These are phyloP conservation scores for Pichia norvegensis DNA, from an alignment of 1,139 yeast species.

Conservation along the genomic window DNA sequence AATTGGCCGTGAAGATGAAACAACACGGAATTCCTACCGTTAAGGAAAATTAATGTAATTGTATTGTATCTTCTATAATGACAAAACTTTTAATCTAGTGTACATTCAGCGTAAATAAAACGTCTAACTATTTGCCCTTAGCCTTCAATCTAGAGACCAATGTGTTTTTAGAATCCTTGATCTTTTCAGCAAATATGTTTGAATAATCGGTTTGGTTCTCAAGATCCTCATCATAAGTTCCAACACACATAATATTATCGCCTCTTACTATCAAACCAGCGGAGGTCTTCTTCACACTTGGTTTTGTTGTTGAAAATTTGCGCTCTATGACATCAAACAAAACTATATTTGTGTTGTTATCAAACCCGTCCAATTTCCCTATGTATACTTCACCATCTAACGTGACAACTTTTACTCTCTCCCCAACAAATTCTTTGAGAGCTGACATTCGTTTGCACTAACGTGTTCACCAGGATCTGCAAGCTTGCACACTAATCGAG, in stretches of 20 bases:
- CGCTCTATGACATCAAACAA: slow-evolving; percentile 55
- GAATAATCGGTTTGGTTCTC: slow-evolving; percentile 52
- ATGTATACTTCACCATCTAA: slow-evolving; percentile 67
- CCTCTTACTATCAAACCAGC: slow-evolving; percentile 75
- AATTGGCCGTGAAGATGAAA: slow-evolving; percentile 76
- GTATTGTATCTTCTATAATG: background rate
- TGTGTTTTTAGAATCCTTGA: slow-evolving; percentile 32
- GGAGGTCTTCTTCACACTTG: slow-evolving; percentile 45
- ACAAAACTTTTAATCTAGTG: background rate
- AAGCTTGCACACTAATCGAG: no score
- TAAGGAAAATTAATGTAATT: slow-evolving; percentile 2
- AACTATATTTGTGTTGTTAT: slow-evolving; percentile 69
- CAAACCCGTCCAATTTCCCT: slow-evolving; percentile 75
- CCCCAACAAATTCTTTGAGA: slow-evolving; percentile 29
- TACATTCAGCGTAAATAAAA: background rate
- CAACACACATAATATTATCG: slow-evolving; percentile 58
- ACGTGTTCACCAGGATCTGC: background rate
- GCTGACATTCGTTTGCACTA: slow-evolving; percentile 6
- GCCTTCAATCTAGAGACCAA: background rate
- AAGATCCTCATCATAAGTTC: slow-evolving; percentile 59
- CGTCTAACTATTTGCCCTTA: no score
- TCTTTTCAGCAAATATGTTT: slow-evolving; percentile 30
- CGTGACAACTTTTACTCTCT: slow-evolving; percentile 61
- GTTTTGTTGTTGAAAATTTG: slow-evolving; percentile 38
- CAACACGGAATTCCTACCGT: slow-evolving; percentile 47